Conservation (phyloP, 1,139 yeast genomes). For the Groenewaldozyma sp. region DNA sequence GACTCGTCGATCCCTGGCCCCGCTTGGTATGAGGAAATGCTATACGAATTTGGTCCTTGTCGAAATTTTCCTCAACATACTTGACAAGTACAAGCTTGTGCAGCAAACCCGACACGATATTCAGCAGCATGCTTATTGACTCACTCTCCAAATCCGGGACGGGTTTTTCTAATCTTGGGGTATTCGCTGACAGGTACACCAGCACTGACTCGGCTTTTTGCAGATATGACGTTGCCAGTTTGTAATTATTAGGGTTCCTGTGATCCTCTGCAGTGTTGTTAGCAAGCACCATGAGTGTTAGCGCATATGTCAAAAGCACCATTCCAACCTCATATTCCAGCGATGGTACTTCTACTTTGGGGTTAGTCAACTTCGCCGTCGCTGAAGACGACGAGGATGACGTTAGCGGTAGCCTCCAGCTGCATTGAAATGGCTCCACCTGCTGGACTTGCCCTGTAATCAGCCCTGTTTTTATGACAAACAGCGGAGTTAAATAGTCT, state of each 20-base stretch:
- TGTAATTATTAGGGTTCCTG: constrained; percentile 19
- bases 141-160: constrained; percentile 20
- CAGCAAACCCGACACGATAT: constrained; percentile 24
- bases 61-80: constrained; percentile 10
- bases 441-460: constrained; percentile 9
- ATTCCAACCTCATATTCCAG: constrained; percentile 26
- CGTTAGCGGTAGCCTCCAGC: constrained; percentile 26
- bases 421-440: constrained; percentile 5
- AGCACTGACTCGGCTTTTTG: constrained; percentile 23
- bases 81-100: constrained; percentile 25
- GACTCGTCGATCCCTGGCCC: constrained; percentile 18
- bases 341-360: constrained; percentile 20
- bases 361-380: constrained; percentile 16
- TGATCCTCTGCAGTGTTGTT: constrained; percentile 13
- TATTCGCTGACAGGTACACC: constrained; percentile 19
- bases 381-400: constrained; percentile 12
- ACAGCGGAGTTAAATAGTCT: constrained; percentile 24
- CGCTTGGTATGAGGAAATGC: constrained; percentile 5
- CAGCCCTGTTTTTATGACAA: constrained; percentile 16
- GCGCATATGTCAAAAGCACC: constrained; percentile 25
- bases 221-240: constrained; percentile 24
- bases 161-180: constrained; percentile 9
- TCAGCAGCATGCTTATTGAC: constrained; percentile 20
- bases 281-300: constrained; percentile 20
- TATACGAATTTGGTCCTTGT: constrained; percentile 5